Evolutionary conservation across 495 filamentous ascomycete genomes (phyloP), one percentile per base, ranked within the genome.

Genomic region (Podospora pseudopauciseta): DNA sequence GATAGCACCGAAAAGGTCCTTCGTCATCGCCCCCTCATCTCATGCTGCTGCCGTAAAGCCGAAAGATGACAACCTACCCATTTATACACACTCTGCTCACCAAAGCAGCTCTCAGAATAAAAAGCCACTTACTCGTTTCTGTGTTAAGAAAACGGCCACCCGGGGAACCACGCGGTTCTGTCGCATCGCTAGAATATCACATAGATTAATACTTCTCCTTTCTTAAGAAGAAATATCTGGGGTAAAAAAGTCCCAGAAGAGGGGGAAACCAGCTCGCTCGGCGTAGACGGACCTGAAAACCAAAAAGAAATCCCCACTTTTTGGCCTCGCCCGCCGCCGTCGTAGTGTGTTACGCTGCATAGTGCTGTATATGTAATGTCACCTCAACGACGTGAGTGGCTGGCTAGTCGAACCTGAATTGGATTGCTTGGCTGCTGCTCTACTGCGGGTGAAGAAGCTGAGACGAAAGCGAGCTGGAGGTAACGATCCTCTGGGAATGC

Each of bases 301-400:
- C 54, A 56, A 32, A 39, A 11, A 39, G 34, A 6, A 2, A 11
- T 58, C 55, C 55, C 55, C n/a, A 58, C 55, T 58, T 26, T 26
- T 58, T 58, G n/a, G n/a, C 23, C 55, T 20, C 55, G n/a, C n/a
- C n/a, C 55, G 19, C 3, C 55, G 5, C 5, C 55, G 55, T 7
- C 55, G 55, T 1, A 4, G 55, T 20, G n/a, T 58, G 55, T 58
- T 58, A 19, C 23, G 55, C 60, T 30, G 60, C 18, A 62, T 62
- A n/a, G 6, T 4, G 60, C 60, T 28, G 7, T 27, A 6, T 27
- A 59, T 30, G 23, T 62, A 49, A 63, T 63, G 61, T 63, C 49
- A 63, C 61, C 61, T 63, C 61, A 23, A 63, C 61, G 32, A 63
- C 61, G 61, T 63, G 61, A 63, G 61, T 63, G 61, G 61, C 61